phyloP scores from a whole-genome alignment of 331 rosid species.

The Telfairia occidentalis region DNA sequence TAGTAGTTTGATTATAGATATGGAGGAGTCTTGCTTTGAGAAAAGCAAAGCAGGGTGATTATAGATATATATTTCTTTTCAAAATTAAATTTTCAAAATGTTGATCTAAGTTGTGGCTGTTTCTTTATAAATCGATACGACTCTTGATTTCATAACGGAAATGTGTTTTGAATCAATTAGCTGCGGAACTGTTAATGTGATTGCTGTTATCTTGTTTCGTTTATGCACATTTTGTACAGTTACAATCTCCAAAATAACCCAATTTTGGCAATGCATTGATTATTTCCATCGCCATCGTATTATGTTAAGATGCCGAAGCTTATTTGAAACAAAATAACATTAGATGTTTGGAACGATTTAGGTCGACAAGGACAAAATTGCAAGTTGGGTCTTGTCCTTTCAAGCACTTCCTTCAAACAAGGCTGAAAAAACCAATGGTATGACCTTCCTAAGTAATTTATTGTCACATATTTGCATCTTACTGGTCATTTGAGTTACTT shows the following conservation, averaged over 20 bases:
- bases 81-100: no score
- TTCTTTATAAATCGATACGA: neutral
- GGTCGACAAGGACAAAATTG: conserved; percentile 55
- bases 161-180: neutral
- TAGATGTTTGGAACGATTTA: conserved; percentile 5
- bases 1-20: neutral
- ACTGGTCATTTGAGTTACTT: neutral
- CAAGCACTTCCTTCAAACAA: conserved; percentile 42
- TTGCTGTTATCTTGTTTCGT: neutral
- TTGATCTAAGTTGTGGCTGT: neutral
- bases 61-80: no score
- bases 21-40: neutral
- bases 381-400: conserved; percentile 76
- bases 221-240: neutral
- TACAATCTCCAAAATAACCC: neutral
- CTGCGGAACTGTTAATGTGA: neutral
- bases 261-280: neutral
- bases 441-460: neutral
- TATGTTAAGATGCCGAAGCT: neutral
- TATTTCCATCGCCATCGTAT: neutral
- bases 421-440: conserved; percentile 42
- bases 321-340: neutral
- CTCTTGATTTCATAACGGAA: neutral
- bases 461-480: neutral
- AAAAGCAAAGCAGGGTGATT: neutral